Evolutionary conservation across 1,284 basidiomycete species (phyloP), one percentile per base, ranked within the genome.

Genomic region (Neolentinus lepideus): DNA sequence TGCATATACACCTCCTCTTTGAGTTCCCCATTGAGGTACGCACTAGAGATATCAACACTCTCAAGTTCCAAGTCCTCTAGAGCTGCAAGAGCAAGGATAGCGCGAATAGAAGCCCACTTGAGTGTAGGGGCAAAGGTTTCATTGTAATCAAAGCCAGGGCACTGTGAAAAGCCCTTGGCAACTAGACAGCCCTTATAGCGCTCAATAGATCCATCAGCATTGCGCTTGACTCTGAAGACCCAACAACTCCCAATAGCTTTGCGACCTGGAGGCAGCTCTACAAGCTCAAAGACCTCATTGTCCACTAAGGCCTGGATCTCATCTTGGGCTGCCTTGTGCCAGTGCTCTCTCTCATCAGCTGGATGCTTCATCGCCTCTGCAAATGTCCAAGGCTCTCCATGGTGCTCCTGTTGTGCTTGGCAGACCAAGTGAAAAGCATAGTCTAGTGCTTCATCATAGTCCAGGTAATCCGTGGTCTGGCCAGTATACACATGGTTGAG

Each of bases 121-220:
- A 67, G 64, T 0, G 69, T 71, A 16, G 73, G 72, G 1, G 74
- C 64, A 57, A 72, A 76, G 4, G 69, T 72, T 53, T 77, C 63
- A 14, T 64, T 61, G 59, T 69, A 79, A 61, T 80, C 72, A 27
- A 74, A 56, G 1, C 77, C 74, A 47, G 67, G 66, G 3, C 60
- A 52, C 58, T 81, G 77, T 19, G 33, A 36, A 59, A 72, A 80
- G 1, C 76, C 78, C 47, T 73, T 69, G 0, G 73, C 74, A 4
- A 73, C 71, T 1, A 76, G 62, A 1, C 74, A 55, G 0, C 67
- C 71, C 56, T 75, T 75, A 64, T 65, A 66, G 19, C 65, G 61
- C 26, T 62, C 57, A n/a, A 70, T 52, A 2, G 64, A 57, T 0
- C 74, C 71, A 50, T 71, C 60, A 10, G 64, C 0, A 71, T 31